Evolutionary conservation across 768 basidiomycete genomes (phyloP).

Genomic region (Leccinum disarticulatum): DNA sequence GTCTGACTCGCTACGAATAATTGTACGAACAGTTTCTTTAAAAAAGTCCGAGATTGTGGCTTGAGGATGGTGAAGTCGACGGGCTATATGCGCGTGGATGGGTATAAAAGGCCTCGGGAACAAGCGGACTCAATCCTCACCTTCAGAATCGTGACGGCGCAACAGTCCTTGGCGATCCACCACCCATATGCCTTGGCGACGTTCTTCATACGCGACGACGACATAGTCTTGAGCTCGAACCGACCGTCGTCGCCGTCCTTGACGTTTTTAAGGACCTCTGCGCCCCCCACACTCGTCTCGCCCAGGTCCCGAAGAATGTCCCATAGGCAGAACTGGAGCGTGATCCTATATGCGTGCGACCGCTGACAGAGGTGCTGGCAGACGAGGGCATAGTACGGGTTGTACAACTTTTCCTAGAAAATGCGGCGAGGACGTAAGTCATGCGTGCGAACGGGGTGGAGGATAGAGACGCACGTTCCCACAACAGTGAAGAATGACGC

Average conservation of each 20-base stretch:
- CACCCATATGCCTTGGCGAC: constrained; percentile 86
- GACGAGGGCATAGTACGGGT: constrained; percentile 93
- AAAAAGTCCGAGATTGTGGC: constrained; percentile 59
- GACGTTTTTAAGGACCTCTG: constrained; percentile 66
- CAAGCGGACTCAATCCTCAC: constrained; percentile 39
- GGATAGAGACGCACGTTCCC: constrained; percentile 60
- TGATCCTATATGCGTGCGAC: constrained; percentile 86
- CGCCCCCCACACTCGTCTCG: constrained; percentile 78
- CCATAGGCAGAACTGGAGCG: constrained; percentile 94
- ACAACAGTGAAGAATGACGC: constrained; percentile 89
- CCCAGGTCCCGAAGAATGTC: constrained; percentile 93
- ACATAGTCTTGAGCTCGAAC: constrained; percentile 51
- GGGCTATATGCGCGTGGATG: constrained; percentile 50
- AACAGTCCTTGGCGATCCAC: constrained; percentile 86
- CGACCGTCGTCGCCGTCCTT: constrained; percentile 41
- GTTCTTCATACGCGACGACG: constrained; percentile 60
- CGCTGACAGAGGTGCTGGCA: constrained; percentile 75
- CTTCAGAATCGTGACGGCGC: constrained; percentile 79
- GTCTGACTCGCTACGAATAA: constrained; percentile 77
- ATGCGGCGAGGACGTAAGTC: neutral
- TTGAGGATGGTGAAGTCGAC: constrained; percentile 82
- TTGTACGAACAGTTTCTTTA: constrained; percentile 66
- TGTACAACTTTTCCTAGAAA: constrained; percentile 79
- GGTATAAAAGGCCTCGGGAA: neutral
- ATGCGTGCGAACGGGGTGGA: neutral